phyloP scores from a whole-genome alignment of 1,139 yeast species.

The Suhomyces ambrosiae region DNA sequence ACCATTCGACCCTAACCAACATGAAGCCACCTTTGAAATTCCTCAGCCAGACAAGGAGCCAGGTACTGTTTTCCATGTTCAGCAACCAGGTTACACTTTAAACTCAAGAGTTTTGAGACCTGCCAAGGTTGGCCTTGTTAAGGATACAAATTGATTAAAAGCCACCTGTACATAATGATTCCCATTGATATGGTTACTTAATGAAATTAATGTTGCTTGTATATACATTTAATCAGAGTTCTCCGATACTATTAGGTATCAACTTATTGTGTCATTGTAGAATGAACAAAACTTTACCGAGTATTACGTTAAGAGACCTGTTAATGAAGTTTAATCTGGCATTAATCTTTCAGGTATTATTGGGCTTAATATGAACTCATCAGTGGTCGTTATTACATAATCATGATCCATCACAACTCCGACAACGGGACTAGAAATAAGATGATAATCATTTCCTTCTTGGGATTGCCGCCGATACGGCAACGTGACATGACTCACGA shows the following conservation, averaged over 20 bases:
- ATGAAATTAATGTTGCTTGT: slow-evolving; percentile 10
- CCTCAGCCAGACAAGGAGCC: slow-evolving; percentile 90
- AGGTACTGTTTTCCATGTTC: slow-evolving; percentile 91
- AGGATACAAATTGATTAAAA: slow-evolving; percentile 34
- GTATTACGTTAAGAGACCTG: no score
- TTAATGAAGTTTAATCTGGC: no score
- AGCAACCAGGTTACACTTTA: slow-evolving; percentile 85
- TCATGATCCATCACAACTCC: no score
- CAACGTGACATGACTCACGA: slow-evolving; percentile 8
- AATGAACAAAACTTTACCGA: no score
- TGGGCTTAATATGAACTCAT: no score
- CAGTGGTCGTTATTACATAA: no score
- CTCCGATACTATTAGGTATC: background rate
- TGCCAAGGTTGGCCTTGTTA: slow-evolving; percentile 94
- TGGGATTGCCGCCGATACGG: slow-evolving; percentile 7
- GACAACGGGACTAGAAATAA: background rate
- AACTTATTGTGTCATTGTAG: background rate
- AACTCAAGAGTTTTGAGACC: slow-evolving; percentile 92
- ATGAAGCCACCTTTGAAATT: slow-evolving; percentile 90
- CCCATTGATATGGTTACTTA: slow-evolving; percentile 3
- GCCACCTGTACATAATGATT: slow-evolving; percentile 12
- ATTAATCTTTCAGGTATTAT: no score
- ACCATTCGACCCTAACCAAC: slow-evolving; percentile 85
- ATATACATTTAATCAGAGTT: slow-evolving; percentile 11
- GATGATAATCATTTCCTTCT: slow-evolving; percentile 1